phyloP scores from a whole-genome alignment of 495 filamentous ascomycete species.

The Cetradonia linearis region DNA sequence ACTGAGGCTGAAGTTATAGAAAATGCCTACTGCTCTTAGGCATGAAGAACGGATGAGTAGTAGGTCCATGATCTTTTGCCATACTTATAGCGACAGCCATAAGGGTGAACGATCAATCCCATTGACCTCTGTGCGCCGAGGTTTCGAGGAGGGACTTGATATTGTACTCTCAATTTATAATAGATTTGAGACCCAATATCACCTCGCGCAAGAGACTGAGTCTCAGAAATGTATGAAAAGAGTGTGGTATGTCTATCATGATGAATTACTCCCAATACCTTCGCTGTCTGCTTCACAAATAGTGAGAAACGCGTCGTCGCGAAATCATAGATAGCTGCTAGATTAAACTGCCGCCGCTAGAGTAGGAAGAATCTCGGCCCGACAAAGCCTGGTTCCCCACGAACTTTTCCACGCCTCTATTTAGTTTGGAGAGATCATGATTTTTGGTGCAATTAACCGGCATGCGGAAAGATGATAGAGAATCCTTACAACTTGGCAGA shows the following conservation, averaged over 20 bases:
- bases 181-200: not conserved
- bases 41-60: conserved; percentile 37
- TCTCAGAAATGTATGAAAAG: not conserved
- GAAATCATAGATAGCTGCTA: conserved; percentile 1
- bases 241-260: not conserved
- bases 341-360: conserved; percentile 2
- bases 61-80: conserved; percentile 23
- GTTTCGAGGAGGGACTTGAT: not conserved
- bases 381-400: not conserved
- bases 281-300: not conserved
- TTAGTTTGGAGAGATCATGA: not conserved
- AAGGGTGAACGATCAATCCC: not conserved
- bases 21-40: conserved; percentile 22
- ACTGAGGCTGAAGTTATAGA: conserved; percentile 23
- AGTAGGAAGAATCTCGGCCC: conserved; percentile 4
- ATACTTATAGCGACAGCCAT: conserved; percentile 23
- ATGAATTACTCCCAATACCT: not conserved
- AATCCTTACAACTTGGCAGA: conserved; percentile 49
- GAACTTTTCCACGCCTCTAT: conserved; percentile 3
- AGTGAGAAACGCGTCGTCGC: conserved; percentile 9
- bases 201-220: not conserved
- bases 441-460: not conserved
- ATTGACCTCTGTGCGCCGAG: not conserved
- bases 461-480: conserved; percentile 32
- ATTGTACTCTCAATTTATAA: not conserved